Evolutionary conservation across 2,329 filamentous ascomycete genomes (phyloP).

Genomic region (Cercospora canescens): DNA sequence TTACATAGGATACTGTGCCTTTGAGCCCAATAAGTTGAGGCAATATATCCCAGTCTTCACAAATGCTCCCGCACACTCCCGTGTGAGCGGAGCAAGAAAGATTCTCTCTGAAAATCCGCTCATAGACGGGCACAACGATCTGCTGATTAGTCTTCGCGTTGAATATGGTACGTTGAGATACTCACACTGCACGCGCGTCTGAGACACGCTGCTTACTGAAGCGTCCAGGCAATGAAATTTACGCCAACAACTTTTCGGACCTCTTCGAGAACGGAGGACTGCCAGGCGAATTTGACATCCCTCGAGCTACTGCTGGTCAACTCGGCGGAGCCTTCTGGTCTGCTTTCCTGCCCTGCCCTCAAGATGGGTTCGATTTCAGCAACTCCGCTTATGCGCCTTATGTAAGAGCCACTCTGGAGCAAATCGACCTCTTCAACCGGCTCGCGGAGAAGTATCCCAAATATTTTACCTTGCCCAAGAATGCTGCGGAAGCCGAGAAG

Average conservation of each 20-base stretch:
- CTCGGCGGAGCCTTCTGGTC: conserved; percentile 93
- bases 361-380: conserved; percentile 70
- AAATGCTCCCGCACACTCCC: background rate
- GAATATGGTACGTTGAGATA: conserved; percentile 48
- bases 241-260: conserved; percentile 64
- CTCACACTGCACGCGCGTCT: background rate
- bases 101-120: conserved; percentile 32
- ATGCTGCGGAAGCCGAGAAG: conserved; percentile 61
- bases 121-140: conserved; percentile 82
- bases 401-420: conserved; percentile 68
- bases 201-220: background rate
- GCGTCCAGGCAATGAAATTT: conserved; percentile 66
- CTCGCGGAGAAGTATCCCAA: conserved; percentile 64
- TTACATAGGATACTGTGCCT: conserved; percentile 4
- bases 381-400: conserved; percentile 68
- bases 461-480: conserved; percentile 65
- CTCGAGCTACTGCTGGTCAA: conserved; percentile 68
- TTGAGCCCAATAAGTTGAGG: conserved; percentile 12
- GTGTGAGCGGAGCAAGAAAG: conserved; percentile 24
- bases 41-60: conserved; percentile 8
- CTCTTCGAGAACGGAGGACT: conserved; percentile 72
- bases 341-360: conserved; percentile 76
- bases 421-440: conserved; percentile 71
- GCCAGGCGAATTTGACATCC: conserved; percentile 73
- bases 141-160: conserved; percentile 70